Conservation (phyloP, 1,139 yeast species). For the Diutina catenulata region DNA sequence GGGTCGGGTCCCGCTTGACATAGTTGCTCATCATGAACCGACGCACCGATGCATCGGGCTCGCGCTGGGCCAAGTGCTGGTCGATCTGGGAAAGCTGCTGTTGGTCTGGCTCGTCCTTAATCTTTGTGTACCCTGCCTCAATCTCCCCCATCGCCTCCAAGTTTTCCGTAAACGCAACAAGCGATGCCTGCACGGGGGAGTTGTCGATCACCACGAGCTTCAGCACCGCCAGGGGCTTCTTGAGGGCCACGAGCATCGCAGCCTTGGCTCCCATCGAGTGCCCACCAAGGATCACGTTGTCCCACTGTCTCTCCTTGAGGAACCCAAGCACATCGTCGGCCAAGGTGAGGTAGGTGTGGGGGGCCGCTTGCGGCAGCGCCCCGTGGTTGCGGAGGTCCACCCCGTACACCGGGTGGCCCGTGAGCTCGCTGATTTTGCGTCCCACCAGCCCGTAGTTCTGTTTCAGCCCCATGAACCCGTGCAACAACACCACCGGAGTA, state of each 20-base stretch:
- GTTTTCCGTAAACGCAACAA: conserved; percentile 17
- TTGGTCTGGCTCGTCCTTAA: not conserved
- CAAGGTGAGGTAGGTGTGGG: conserved; percentile 31
- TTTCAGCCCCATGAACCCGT: conserved; percentile 39
- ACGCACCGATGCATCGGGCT: conserved; percentile 15
- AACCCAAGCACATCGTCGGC: conserved; percentile 30
- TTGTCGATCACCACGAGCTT: conserved; percentile 37
- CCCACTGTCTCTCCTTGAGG: conserved; percentile 14
- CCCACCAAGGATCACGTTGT: conserved; percentile 25
- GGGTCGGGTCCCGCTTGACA: conserved; percentile 9
- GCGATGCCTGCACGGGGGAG: conserved; percentile 23
- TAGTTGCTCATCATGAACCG: conserved; percentile 21
- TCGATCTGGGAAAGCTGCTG: conserved; percentile 9
- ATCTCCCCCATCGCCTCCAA: conserved; percentile 24
- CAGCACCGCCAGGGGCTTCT: conserved; percentile 24
- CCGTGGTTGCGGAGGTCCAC: conserved; percentile 49
- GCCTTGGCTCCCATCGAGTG: conserved; percentile 47
- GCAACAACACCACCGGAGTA: conserved; percentile 29
- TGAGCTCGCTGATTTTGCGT: conserved; percentile 17
- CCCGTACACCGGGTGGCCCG: conserved; percentile 23
- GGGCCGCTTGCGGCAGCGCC: conserved; percentile 27
- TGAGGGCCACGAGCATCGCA: conserved; percentile 33
- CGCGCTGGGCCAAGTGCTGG: conserved; percentile 12
- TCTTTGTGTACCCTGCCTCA: conserved; percentile 6
- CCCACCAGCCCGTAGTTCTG: conserved; percentile 29